Conservation (phyloP, 2,329 filamentous ascomycete genomes). For the Hypoxylon sp. region DNA sequence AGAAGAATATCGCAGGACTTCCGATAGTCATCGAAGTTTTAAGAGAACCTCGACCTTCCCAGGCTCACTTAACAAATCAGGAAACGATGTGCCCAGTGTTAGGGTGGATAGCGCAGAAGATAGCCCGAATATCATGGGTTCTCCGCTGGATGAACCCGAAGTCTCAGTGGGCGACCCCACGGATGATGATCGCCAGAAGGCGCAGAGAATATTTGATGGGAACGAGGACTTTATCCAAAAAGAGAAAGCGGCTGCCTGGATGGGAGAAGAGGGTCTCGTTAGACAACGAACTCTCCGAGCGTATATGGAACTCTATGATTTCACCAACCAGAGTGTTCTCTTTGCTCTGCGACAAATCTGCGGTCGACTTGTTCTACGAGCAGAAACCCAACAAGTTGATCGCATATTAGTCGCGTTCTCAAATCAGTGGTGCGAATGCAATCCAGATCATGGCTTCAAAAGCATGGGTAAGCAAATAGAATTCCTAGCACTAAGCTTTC, state of each 20-base stretch:
- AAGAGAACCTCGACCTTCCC: constrained; percentile 51
- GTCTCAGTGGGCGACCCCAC: constrained; percentile 67
- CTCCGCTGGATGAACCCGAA: constrained; percentile 65
- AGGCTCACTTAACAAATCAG: constrained; percentile 56
- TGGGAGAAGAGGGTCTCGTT: constrained; percentile 76
- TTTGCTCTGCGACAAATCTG: constrained; percentile 82
- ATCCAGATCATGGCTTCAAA: constrained; percentile 92
- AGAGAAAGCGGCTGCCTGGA: constrained; percentile 83
- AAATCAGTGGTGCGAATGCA: constrained; percentile 91
- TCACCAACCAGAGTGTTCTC: constrained; percentile 81
- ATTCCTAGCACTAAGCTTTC: background rate
- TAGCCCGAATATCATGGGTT: constrained; percentile 49
- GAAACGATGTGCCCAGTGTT: constrained; percentile 58
- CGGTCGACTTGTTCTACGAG: constrained; percentile 80
- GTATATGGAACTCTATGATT: constrained; percentile 94
- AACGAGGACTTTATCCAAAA: constrained; percentile 82
- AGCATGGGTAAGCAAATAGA: constrained; percentile 69
- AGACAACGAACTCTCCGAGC: constrained; percentile 70
- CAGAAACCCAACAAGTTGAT: constrained; percentile 96
- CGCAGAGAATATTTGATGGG: constrained; percentile 83
- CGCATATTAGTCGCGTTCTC: constrained; percentile 91
- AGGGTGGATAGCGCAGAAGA: constrained; percentile 57
- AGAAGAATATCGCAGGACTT: constrained; percentile 39
- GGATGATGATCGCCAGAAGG: constrained; percentile 78
- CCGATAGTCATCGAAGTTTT: constrained; percentile 49